Conservation (phyloP, 2,329 filamentous ascomycete genomes). For the Cladophialophora exuberans region DNA sequence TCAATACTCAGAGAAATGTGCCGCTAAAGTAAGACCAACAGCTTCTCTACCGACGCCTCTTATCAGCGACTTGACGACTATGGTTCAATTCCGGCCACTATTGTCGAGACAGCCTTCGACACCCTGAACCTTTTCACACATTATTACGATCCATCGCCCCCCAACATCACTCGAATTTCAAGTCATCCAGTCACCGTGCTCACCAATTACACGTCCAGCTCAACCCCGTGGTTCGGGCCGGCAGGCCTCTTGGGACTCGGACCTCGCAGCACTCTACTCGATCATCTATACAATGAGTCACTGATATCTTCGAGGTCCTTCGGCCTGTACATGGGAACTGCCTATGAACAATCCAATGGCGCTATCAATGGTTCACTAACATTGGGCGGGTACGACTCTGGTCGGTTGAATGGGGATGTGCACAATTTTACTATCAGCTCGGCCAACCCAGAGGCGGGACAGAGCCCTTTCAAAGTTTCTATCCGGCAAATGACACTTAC, state of each 20-base stretch:
- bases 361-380: slow-evolving; percentile 47
- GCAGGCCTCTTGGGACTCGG: slow-evolving; percentile 43
- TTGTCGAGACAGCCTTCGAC: slow-evolving; percentile 39
- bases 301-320: slow-evolving; percentile 46
- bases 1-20: slow-evolving; percentile 35
- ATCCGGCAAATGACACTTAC: slow-evolving; percentile 46
- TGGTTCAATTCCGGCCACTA: slow-evolving; percentile 40
- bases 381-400: slow-evolving; percentile 50
- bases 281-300: slow-evolving; percentile 39
- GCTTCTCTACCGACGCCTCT: slow-evolving; percentile 20
- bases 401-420: slow-evolving; percentile 43
- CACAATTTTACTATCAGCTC: slow-evolving; percentile 32
- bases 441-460: slow-evolving; percentile 36
- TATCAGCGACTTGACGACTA: slow-evolving; percentile 35
- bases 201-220: slow-evolving; percentile 27
- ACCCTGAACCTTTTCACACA: slow-evolving; percentile 32
- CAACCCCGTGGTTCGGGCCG: slow-evolving; percentile 31
- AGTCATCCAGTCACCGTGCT: slow-evolving; percentile 30
- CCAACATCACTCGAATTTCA: slow-evolving; percentile 21
- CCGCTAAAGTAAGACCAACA: slow-evolving; percentile 6
- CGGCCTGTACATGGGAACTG: slow-evolving; percentile 48
- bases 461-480: slow-evolving; percentile 43
- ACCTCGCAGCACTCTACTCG: slow-evolving; percentile 43
- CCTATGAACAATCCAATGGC: slow-evolving; percentile 45
- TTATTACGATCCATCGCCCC: slow-evolving; percentile 32